Evolutionary conservation across 169 alveolate species (phyloP), one percentile per base, ranked within the genome.

Genomic region (Babesia ovata): DNA sequence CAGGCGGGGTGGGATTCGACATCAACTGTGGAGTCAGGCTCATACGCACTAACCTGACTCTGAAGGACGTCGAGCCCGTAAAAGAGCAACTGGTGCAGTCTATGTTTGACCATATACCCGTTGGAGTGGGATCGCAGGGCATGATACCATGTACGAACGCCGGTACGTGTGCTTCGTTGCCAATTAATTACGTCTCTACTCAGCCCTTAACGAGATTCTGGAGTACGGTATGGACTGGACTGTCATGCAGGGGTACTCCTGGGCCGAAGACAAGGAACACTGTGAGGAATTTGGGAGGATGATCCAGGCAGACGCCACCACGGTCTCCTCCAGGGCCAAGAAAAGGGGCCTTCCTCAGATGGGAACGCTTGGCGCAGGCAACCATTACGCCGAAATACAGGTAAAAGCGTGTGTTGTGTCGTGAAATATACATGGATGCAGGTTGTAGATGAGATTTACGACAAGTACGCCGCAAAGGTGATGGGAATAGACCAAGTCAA

Each of bases 1-100:
- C 97, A 12, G 97, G 97, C 9, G 97, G 97, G 0, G 97, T 94
- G 19, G 97, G 97, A 19, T 94, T 94, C 70, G 97, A 94, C 63
- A 94, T 94, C 70, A 94, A 94, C 89, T 94, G 97, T 63, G 97
- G 97, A 11, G 96, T 94, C 29, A 77, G 97, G 24, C 81, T 94
- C 28, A 58, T 94, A 33, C 75, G 90, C 79, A 91, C 88, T 2
- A 82, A 84, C 42, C 66, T 88, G 17, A 84, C 70, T 44, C 76
- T 79, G 24, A 84, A 73, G 24, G 95, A 93, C 42, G 81, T 88
- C 29, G 85, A 76, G 49, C 84, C 57, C 4, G 71, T 82, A 50
- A 90, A 93, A 81, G 96, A 92, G 67, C 71, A 79, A 52, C 84
- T 94, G 44, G 92, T 94, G 0, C 95, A 92, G 61, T 77, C 91